Percentiles rank a stretch among this genome's conserved stretches.
These are phyloP conservation scores for Phialophora chinensis DNA, from an alignment of 2,329 filamentous ascomycete species.

Conservation along the genomic window DNA sequence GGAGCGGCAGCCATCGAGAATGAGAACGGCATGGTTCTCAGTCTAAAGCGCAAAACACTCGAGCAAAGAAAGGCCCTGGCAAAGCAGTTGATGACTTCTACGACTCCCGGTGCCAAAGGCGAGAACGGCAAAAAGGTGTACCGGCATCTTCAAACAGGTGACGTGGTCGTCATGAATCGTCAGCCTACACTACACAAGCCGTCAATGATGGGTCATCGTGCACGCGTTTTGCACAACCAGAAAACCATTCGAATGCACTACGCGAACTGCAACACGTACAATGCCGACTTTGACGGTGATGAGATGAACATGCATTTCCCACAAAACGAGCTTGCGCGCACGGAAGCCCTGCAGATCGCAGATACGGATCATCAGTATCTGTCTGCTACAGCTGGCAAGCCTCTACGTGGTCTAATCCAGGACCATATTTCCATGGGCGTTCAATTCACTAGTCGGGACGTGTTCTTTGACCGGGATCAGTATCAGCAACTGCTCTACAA, in stretches of 20 bases:
- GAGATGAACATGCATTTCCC: conserved; percentile 99
- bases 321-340: conserved; percentile 91
- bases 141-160: conserved; percentile 92
- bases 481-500: conserved; percentile 95
- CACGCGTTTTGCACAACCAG: conserved; percentile 87
- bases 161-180: conserved; percentile 98
- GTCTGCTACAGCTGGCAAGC: conserved; percentile 90
- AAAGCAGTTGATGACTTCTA: conserved; percentile 88
- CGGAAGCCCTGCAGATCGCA: conserved; percentile 89
- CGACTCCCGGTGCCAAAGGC: conserved; percentile 73
- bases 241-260: conserved; percentile 99
- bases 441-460: conserved; percentile 86
- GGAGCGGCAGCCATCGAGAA: conserved; percentile 94
- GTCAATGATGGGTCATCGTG: conserved; percentile 97
- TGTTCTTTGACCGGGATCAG: conserved; percentile 83
- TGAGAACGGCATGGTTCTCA: conserved; percentile 90
- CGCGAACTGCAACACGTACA: conserved; percentile 99
- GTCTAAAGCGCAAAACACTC: conserved; percentile 80
- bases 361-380: conserved; percentile 98
- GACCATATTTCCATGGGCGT: conserved; percentile 97
- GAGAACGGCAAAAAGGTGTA: conserved; percentile 94
- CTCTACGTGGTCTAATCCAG: conserved; percentile 93
- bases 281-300: conserved; percentile 98
- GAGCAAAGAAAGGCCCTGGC: conserved; percentile 89
- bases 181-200: conserved; percentile 98